Evolutionary conservation across 129 eudicot species (phyloP).

Genomic region (Flaveria robusta): DNA sequence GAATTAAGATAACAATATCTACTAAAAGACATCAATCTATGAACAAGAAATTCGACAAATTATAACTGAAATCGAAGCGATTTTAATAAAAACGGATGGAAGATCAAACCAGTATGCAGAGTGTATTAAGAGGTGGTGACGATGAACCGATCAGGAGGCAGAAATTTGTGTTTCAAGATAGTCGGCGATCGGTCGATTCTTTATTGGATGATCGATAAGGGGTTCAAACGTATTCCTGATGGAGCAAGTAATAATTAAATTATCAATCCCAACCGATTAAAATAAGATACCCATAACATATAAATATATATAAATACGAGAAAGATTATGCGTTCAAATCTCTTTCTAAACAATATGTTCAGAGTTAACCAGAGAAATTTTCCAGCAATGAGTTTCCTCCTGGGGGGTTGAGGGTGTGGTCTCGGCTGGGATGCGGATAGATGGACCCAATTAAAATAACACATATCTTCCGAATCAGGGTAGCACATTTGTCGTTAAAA

Average conservation of each 20-base stretch:
- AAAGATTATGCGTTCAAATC: too few relatives aligned
- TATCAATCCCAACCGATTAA: too few relatives aligned
- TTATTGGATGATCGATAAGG: conserved; percentile 16
- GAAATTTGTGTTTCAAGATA: background rate
- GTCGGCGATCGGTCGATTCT: conserved; percentile 20
- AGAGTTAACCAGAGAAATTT: too few relatives aligned
- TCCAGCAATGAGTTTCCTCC: too few relatives aligned
- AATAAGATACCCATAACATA: too few relatives aligned
- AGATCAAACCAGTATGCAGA: conserved; percentile 20
- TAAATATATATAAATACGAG: too few relatives aligned
- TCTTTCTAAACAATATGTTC: too few relatives aligned
- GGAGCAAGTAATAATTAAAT: background rate
- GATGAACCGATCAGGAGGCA: conserved; percentile 10
- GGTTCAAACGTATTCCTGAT: conserved; percentile 1
- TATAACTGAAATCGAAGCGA: background rate
- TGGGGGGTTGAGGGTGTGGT: too few relatives aligned
- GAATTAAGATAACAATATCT: background rate
- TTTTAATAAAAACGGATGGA: background rate
- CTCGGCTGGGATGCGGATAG: too few relatives aligned
- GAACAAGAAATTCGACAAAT: background rate
- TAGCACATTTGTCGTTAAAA: too few relatives aligned
- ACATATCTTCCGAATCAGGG: too few relatives aligned
- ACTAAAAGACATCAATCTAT: background rate
- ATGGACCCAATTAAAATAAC: too few relatives aligned
- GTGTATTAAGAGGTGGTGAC: background rate